Conservation (phyloP, 2,329 filamentous ascomycete genomes). For the Fusarium decemcellulare region DNA sequence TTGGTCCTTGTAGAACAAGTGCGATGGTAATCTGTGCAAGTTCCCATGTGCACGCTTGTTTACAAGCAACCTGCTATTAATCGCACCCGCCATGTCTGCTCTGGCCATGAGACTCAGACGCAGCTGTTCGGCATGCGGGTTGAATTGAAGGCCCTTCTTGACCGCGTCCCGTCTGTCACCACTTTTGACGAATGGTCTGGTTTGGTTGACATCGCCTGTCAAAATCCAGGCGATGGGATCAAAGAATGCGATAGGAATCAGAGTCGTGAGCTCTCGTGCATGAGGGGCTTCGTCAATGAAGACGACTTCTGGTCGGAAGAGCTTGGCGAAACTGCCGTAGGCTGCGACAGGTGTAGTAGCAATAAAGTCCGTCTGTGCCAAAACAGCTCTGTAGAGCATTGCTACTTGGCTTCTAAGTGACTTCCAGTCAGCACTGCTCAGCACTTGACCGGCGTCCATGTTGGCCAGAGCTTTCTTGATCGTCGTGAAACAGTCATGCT, state of each 20-base stretch:
- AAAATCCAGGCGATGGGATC: conserved; percentile 60
- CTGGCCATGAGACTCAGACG: conserved; percentile 56
- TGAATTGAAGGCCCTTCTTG: conserved; percentile 44
- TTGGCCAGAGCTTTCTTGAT: conserved; percentile 55
- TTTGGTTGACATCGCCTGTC: conserved; percentile 62
- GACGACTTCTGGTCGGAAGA: conserved; percentile 86
- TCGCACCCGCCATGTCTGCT: conserved; percentile 50
- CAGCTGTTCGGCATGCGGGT: conserved; percentile 52
- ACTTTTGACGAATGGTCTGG: conserved; percentile 57
- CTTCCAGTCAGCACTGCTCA: conserved; percentile 47
- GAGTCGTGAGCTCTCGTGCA: conserved; percentile 60
- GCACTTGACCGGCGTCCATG: conserved; percentile 47
- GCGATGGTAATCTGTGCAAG: conserved; percentile 58
- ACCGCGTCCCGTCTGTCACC: conserved; percentile 29
- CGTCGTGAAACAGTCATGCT: conserved; percentile 48
- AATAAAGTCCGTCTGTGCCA: conserved; percentile 59
- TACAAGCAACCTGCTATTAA: conserved; percentile 52
- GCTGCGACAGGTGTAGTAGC: conserved; percentile 63
- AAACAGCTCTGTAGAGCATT: conserved; percentile 55
- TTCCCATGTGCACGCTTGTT: conserved; percentile 56
- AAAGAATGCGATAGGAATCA: conserved; percentile 61
- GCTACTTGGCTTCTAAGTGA: conserved; percentile 51
- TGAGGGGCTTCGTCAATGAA: conserved; percentile 82
- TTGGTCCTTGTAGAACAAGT: conserved; percentile 56
- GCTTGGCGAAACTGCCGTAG: conserved; percentile 52